Percentiles rank a stretch among this genome's conserved stretches.
Evolutionary conservation across 2,329 filamentous ascomycete genomes (phyloP).

Genomic region (Xylaria polymorpha): DNA sequence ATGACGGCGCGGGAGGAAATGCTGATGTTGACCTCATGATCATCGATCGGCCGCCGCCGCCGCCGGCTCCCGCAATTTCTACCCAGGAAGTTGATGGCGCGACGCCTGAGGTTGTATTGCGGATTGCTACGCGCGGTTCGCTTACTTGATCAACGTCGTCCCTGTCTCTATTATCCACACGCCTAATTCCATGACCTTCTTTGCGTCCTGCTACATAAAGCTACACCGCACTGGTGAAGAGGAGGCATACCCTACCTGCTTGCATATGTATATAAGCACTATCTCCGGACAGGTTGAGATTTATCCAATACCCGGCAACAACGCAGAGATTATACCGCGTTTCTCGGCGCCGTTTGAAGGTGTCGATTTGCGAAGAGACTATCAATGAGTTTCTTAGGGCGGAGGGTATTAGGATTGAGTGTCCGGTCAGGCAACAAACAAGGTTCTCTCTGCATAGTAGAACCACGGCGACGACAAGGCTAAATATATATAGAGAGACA

Average conservation of each 20-base stretch:
- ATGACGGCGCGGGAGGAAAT: conserved; percentile 43
- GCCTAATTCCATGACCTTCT: background rate
- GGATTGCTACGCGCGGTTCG: conserved; percentile 36
- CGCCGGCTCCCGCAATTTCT: conserved; percentile 45
- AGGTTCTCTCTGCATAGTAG: no score
- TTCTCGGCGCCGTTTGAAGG: background rate
- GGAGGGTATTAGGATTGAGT: background rate
- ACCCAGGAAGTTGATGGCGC: conserved; percentile 46
- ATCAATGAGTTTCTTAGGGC: background rate
- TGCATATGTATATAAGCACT: no score
- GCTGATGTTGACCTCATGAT: conserved; percentile 49
- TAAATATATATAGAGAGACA: background rate
- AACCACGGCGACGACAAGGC: no score
- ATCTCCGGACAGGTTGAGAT: background rate
- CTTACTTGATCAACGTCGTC: conserved; percentile 3
- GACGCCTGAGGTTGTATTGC: conserved; percentile 45
- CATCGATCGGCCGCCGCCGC: conserved; percentile 48
- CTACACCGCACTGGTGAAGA: background rate
- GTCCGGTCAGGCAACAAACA: background rate
- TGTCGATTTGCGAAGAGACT: background rate
- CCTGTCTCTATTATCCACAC: background rate
- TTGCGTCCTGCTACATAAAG: background rate
- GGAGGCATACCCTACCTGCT: background rate
- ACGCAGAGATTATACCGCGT: background rate
- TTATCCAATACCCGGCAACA: background rate